Conservation (phyloP, 1,284 basidiomycete genomes). For the Porogramme epimiltina region DNA sequence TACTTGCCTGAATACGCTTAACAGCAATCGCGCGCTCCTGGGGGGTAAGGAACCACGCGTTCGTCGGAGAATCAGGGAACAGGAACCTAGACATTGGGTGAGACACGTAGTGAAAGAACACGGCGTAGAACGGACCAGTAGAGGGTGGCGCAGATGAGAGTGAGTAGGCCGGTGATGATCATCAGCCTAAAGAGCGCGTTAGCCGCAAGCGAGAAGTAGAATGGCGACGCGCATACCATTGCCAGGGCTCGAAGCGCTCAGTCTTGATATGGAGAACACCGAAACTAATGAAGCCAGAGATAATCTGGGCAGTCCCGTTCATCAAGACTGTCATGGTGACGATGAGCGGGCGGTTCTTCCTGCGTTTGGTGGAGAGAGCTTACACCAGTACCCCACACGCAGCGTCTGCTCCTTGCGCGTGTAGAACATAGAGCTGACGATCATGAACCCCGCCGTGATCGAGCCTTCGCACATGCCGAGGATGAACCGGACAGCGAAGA, state of each 20-base stretch:
- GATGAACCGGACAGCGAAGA: constrained; percentile 66
- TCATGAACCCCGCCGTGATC: constrained; percentile 78
- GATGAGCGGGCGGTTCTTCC: neutral
- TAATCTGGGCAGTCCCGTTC: constrained; percentile 47
- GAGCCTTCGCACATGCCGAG: constrained; percentile 79
- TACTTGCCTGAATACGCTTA: constrained; percentile 59
- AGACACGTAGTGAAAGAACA: constrained; percentile 20
- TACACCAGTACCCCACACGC: constrained; percentile 79
- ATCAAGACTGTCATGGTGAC: constrained; percentile 22
- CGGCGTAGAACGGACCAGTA: constrained; percentile 54
- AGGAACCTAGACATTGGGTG: constrained; percentile 47
- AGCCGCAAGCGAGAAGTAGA: neutral
- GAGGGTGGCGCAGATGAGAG: constrained; percentile 50
- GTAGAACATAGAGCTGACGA: constrained; percentile 81
- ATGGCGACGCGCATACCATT: constrained; percentile 45
- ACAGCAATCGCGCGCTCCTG: constrained; percentile 65
- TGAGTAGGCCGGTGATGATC: constrained; percentile 69
- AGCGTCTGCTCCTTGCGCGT: constrained; percentile 73
- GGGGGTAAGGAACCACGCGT: constrained; percentile 68
- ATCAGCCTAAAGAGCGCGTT: constrained; percentile 46
- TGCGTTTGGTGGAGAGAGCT: constrained; percentile 27
- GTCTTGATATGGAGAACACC: constrained; percentile 65
- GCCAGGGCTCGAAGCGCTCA: constrained; percentile 60
- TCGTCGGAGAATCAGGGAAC: constrained; percentile 72
- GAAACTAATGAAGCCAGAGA: constrained; percentile 72